Conservation (phyloP, 179 eudicot genomes). For the Silene coronaria region DNA sequence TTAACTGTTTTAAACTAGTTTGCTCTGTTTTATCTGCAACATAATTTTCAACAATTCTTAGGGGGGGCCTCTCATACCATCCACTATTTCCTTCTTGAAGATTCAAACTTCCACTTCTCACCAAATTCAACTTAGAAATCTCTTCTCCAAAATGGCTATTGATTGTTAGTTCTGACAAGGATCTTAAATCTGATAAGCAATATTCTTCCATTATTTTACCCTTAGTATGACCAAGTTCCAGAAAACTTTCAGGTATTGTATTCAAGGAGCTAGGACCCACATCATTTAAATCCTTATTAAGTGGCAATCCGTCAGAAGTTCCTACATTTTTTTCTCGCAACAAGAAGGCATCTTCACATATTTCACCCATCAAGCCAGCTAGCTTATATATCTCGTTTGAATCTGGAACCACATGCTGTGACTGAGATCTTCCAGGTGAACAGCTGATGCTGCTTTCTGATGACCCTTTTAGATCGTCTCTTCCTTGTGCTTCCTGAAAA, state of each 20-base stretch:
- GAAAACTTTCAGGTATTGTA: constrained; percentile 19
- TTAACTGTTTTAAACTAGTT: constrained; percentile 26
- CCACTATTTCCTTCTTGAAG: constrained; percentile 41
- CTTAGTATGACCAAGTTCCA: constrained; percentile 28
- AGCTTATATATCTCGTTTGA: constrained; percentile 28
- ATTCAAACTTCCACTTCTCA: constrained; percentile 28
- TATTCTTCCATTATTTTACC: constrained; percentile 72
- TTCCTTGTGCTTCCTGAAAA: constrained; percentile 48
- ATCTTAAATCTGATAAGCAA: constrained; percentile 53
- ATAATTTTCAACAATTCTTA: constrained; percentile 68
- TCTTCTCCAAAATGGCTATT: constrained; percentile 38
- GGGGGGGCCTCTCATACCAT: constrained; percentile 58
- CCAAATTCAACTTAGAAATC: constrained; percentile 24
- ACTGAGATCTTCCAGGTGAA: constrained; percentile 36
- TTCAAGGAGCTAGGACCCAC: constrained; percentile 21
- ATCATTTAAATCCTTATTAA: constrained; percentile 23
- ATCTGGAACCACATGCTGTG: constrained; percentile 34
- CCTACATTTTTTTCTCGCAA: constrained; percentile 28
- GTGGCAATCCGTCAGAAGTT: constrained; percentile 29
- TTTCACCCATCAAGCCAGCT: constrained; percentile 61
- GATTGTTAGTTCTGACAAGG: constrained; percentile 46
- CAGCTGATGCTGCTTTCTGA: constrained; percentile 25
- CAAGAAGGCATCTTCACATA: constrained; percentile 75
- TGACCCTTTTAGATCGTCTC: constrained; percentile 21
- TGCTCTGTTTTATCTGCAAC: constrained; percentile 35